Conservation (phyloP, 306 rosid genomes). For the Psophocarpus tetragonolobus region DNA sequence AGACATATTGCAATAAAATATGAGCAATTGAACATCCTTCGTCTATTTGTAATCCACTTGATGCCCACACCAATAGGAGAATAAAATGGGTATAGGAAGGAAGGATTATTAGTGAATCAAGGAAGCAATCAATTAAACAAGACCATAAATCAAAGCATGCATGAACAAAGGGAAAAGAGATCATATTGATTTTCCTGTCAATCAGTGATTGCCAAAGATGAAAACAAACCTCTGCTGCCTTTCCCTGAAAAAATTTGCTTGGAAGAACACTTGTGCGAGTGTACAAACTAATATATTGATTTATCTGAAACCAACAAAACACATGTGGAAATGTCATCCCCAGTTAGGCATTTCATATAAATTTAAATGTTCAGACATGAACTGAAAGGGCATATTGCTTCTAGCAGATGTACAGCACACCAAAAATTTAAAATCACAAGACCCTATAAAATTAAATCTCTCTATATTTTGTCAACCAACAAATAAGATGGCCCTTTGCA, state of each 20-base stretch:
- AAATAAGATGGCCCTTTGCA: background rate
- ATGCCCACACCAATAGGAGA: background rate
- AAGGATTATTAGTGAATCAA: background rate
- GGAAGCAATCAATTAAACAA: background rate
- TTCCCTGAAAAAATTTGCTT: slow-evolving; percentile 76
- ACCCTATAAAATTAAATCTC: no score
- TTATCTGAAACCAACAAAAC: slow-evolving; percentile 60
- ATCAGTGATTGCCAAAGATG: slow-evolving; percentile 12
- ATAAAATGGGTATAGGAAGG: background rate
- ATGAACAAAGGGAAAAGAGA: background rate
- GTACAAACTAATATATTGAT: slow-evolving; percentile 77
- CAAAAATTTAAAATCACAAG: background rate
- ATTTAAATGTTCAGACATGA: background rate
- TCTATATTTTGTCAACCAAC: no score
- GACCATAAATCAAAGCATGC: background rate
- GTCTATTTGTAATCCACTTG: background rate
- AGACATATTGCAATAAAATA: slow-evolving; percentile 3
- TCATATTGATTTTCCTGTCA: slow-evolving; percentile 11
- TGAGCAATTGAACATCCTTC: slow-evolving; percentile 11
- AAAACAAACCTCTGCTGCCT: slow-evolving; percentile 72
- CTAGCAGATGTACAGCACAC: background rate
- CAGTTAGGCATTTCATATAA: background rate
- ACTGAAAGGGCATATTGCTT: slow-evolving; percentile 16
- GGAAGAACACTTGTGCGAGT: slow-evolving; percentile 74
- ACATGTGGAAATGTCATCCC: background rate